Evolutionary conservation across 148 eudicot genomes (phyloP).

Genomic region (Bassia scoparia): DNA sequence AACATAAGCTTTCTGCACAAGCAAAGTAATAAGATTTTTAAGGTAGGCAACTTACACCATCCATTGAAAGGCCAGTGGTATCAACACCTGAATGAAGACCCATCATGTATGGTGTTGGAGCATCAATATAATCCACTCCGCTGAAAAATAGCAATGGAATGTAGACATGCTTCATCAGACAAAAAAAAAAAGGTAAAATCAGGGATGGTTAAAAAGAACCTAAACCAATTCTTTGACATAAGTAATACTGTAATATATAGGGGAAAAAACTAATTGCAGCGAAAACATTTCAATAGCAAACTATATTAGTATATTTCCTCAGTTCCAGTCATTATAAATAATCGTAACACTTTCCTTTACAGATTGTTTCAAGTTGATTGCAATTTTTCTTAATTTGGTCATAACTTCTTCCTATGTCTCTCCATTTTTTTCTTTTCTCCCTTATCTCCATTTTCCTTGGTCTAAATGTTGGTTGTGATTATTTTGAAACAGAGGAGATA

Average conservation of each 20-base stretch:
- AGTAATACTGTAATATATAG: neutral
- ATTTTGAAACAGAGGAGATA: too few species aligned
- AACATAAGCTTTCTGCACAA: neutral
- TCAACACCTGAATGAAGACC: slow-evolving; percentile 99
- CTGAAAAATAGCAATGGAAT: slow-evolving; percentile 99
- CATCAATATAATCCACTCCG: slow-evolving; percentile 99
- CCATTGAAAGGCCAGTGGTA: slow-evolving; percentile 85
- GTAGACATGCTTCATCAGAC: slow-evolving; percentile 95
- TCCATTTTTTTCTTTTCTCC: too few species aligned
- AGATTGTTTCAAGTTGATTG: too few species aligned
- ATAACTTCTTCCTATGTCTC: too few species aligned
- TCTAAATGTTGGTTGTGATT: too few species aligned
- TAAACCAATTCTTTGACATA: neutral
- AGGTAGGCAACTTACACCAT: slow-evolving; percentile 67
- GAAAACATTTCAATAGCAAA: neutral
- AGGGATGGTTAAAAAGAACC: slow-evolving; percentile 18
- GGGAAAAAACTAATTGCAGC: neutral
- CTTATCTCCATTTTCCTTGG: too few species aligned
- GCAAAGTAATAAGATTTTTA: neutral
- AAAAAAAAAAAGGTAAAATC: slow-evolving; percentile 43
- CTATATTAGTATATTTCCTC: too few species aligned
- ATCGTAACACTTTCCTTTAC: too few species aligned
- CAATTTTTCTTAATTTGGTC: too few species aligned
- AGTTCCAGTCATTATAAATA: too few species aligned
- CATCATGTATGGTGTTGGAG: slow-evolving; percentile 99